Base-by-base conservation (phyloP, 345 rosid species). In the Hirschfeldia incana region DNA sequence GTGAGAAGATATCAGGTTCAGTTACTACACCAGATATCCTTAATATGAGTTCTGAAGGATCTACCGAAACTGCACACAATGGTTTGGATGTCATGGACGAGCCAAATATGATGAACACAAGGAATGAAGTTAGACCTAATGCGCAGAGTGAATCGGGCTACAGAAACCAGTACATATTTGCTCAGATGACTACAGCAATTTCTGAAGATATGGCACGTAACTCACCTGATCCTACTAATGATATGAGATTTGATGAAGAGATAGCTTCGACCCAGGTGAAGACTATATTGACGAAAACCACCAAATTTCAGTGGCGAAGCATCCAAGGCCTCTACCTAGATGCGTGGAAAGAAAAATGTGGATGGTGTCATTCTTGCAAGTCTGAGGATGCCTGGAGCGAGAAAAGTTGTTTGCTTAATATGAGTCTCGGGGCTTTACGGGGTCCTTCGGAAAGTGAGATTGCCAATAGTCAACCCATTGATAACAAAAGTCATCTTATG, bases 361-460 rank as follows among this genome's bases (percentile, higher is more conserved):
- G 99, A 51, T 95, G 99, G 99, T 95, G 99, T 86, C 87, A 85
- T 85, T 76, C 86, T 74, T 95, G 99, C 87, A 87, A 87, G 83
- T 69, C 72, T 15, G 90, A 86, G 42, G 95, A 85, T 46, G 59
- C 72, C 13, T 69, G 83, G 39, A 66, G 69, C 59, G 74, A 65
- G 77, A 29, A 55, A 59, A 89, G 83, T 79, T 95, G 99, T 84
- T 87, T 95, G 84, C 86, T 91, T 78, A 86, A 89, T 81, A 69
- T 84, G 85, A 77, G 85, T 76, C 83, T 73, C 17, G 87, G 90
- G 80, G 78, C 78, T 68, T 65, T 77, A 70, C 81, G 65, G 61
- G 87, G 85, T 78, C 83, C 78, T 71, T 72, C 87, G 17, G 84
- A 76, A 74, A 83, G 75, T 75, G 89, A 86, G 70, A 73, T 83